Evolutionary conservation across 164 flowering plant species (phyloP), one percentile per base, ranked within the genome.

Genomic region (Dillenia turbinata): DNA sequence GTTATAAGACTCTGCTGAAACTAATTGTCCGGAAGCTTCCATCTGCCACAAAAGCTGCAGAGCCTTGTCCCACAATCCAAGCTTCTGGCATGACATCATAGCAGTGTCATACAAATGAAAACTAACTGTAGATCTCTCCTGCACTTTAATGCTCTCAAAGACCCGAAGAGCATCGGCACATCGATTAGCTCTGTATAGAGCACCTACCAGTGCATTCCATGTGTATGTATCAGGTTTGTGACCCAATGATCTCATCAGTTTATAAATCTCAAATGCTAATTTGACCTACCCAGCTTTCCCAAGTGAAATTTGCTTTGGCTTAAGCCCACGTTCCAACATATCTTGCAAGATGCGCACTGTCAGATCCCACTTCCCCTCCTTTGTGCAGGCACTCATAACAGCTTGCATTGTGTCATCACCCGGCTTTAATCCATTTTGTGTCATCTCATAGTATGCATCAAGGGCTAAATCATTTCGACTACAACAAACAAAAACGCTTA

Each of bases 11-110:
- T 68, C 62, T 54, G 82, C 69, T 14, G 87, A 67, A 51, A 85
- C 74, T 1, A 71, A 16, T 11, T 84, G n/a, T 8, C 80, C 92
- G 49, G 78, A 76, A 63, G 62, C 76, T 73, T 91, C 96, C 90
- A 94, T 86, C 73, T 83, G 75, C 95, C 95, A 91, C 57, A 94
- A 58, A 62, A 89, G 69, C 78, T 94, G 91, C 69, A 94, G 40
- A 63, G 97, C 84, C 74, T 64, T 83, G 4, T 85, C 89, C 97
- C 97, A 91, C 44, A 67, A 72, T 17, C 88, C 78, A 54, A 91
- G 90, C 71, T 77, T 85, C 64, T 83, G 79, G 74, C 96, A 94
- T 53, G 85, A 85, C 86, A 83, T 76, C 60, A 94, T 61, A 71
- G 80, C 88, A 24, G 81, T 73, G 49, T 86, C 84, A 57, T 85